These are phyloP conservation scores for Termitomyces sp. DNA, from an alignment of 768 basidiomycete genomes.

Conservation along the genomic window DNA sequence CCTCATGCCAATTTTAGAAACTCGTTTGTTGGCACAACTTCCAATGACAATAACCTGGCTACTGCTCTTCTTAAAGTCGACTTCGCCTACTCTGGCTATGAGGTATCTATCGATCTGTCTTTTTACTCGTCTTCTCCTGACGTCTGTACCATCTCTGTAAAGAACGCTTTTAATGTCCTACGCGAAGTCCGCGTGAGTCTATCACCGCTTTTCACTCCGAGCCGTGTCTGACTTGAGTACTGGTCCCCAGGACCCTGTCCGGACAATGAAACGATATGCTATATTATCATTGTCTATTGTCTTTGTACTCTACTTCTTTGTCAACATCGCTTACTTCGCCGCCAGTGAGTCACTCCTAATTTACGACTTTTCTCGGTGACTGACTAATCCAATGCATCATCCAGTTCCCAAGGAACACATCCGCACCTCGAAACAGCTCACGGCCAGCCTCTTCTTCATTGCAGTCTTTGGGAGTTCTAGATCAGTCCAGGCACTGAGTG, in stretches of 20 bases:
- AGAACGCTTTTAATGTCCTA: constrained; percentile 47
- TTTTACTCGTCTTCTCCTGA: too few relatives aligned
- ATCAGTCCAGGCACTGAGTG: constrained; percentile 33
- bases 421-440: constrained; percentile 39
- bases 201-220: background rate
- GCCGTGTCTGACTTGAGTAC: background rate
- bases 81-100: constrained; percentile 37
- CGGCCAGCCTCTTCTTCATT: constrained; percentile 50
- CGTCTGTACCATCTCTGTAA: background rate
- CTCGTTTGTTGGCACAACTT: constrained; percentile 55
- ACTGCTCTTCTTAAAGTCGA: constrained; percentile 37
- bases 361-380: background rate
- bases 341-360: constrained; percentile 23
- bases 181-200: constrained; percentile 36
- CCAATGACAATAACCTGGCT: constrained; percentile 43
- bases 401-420: constrained; percentile 46
- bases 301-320: constrained; percentile 47
- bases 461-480: constrained; percentile 44
- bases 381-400: constrained; percentile 9
- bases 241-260: constrained; percentile 34
- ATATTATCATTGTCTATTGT: constrained; percentile 45
- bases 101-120: constrained; percentile 22
- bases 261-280: constrained; percentile 44
- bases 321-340: constrained; percentile 42
- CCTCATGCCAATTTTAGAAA: constrained; percentile 58